These are phyloP conservation scores for rapeseed (Brassica napus) DNA, from an alignment of 345 rosid genomes.

Conservation along the genomic window Da-Ae NC_063449.1:47737501-47738000, in stretches of 20 bases:
- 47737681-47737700: neutral
- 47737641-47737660: neutral
- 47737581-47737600: neutral
- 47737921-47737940: slow-evolving; percentile 45
- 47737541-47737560: neutral
- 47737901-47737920: slow-evolving; percentile 63
- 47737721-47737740: neutral
- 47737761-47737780: no score
- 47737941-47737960: slow-evolving; percentile 70
- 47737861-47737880: slow-evolving; percentile 71
- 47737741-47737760: slow-evolving; percentile 12
- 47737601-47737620: neutral
- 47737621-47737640: neutral
- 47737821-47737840: slow-evolving; percentile 81
- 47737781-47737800: slow-evolving; percentile 55
- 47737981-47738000: no score
- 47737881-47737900: slow-evolving; percentile 83
- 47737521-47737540: neutral
- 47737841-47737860: slow-evolving; percentile 90
- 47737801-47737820: slow-evolving; percentile 80
- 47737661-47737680: neutral
- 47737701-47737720: no score
- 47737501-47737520: neutral
- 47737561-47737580: neutral
- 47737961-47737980: slow-evolving; percentile 37